A percentile compares a stretch with the other conserved stretches of the same genome.
phyloP scores from a whole-genome alignment of 164 flowering plant species.

The Magnolia kwangsiensis region DNA sequence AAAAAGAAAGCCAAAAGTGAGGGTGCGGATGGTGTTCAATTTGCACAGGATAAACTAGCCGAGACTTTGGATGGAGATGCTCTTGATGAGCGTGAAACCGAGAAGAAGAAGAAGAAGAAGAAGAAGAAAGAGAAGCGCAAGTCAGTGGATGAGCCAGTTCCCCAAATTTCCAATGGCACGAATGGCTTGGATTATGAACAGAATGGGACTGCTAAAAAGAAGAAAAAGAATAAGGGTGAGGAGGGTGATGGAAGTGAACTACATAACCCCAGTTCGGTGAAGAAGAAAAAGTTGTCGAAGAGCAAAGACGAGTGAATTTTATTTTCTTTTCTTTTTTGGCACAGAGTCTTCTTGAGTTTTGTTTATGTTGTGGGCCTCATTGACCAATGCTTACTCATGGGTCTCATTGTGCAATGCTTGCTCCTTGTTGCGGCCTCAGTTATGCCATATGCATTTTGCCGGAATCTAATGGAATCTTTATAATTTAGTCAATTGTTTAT shows the following conservation, averaged over 20 bases:
- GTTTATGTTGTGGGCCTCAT: too few relatives aligned
- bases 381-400: too few relatives aligned
- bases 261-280: constrained; percentile 35
- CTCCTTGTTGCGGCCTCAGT: too few relatives aligned
- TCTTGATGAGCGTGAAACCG: constrained; percentile 24
- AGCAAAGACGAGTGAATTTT: constrained; percentile 13
- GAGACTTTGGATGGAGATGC: constrained; percentile 36
- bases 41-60: constrained; percentile 29
- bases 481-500: too few relatives aligned
- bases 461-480: too few relatives aligned
- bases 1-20: constrained; percentile 49
- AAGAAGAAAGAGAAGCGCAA: constrained; percentile 58
- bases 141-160: constrained; percentile 30
- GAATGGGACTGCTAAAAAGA: constrained; percentile 46
- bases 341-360: too few relatives aligned
- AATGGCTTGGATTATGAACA: constrained; percentile 35
- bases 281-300: constrained; percentile 42
- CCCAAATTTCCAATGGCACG: constrained; percentile 24
- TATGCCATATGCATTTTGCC: too few relatives aligned
- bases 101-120: constrained; percentile 51
- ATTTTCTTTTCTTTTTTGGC: too few relatives aligned
- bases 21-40: constrained; percentile 25
- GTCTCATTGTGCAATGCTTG: too few relatives aligned
- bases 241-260: constrained; percentile 29
- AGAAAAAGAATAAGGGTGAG: constrained; percentile 60